Conservation (phyloP, 2,329 filamentous ascomycete genomes). For the Fusarium longipes region DNA sequence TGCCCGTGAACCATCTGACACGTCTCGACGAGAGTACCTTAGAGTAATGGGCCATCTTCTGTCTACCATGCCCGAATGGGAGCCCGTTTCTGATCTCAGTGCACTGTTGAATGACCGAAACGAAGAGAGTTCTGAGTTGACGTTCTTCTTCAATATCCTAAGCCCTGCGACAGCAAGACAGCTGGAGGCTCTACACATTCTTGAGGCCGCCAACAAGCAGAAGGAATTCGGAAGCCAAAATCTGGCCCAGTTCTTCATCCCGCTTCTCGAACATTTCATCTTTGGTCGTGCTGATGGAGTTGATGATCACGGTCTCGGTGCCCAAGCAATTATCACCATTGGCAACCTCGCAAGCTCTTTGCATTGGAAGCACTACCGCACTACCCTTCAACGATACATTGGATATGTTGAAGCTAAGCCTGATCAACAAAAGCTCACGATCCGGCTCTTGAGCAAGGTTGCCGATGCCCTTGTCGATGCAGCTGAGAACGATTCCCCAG, state of each 20-base stretch:
- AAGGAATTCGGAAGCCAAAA: constrained; percentile 79
- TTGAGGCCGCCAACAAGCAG: constrained; percentile 74
- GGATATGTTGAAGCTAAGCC: constrained; percentile 83
- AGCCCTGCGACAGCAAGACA: constrained; percentile 90
- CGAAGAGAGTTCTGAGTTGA: constrained; percentile 72
- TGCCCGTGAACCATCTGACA: constrained; percentile 81
- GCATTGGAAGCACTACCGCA: constrained; percentile 91
- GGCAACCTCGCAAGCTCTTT: constrained; percentile 78
- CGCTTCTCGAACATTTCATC: constrained; percentile 92
- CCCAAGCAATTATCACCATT: constrained; percentile 86
- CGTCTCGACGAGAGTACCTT: constrained; percentile 85
- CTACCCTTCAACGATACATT: constrained; percentile 84
- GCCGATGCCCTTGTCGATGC: constrained; percentile 78
- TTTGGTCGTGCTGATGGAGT: constrained; percentile 78
- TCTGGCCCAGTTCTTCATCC: constrained; percentile 87
- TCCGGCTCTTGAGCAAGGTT: constrained; percentile 82
- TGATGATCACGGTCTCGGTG: constrained; percentile 87
- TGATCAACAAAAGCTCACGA: constrained; percentile 85
- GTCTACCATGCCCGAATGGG: constrained; percentile 74
- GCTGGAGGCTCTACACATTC: constrained; percentile 81
- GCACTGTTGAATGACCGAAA: constrained; percentile 70
- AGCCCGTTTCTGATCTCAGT: constrained; percentile 78
- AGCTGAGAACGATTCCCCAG: constrained; percentile 54
- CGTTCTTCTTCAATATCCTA: constrained; percentile 93
- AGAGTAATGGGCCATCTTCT: constrained; percentile 83